Percentiles rank a stretch among this genome's conserved stretches.
Conservation (phyloP, 495 filamentous ascomycete genomes). For the Hypoxylon fuscum region DNA sequence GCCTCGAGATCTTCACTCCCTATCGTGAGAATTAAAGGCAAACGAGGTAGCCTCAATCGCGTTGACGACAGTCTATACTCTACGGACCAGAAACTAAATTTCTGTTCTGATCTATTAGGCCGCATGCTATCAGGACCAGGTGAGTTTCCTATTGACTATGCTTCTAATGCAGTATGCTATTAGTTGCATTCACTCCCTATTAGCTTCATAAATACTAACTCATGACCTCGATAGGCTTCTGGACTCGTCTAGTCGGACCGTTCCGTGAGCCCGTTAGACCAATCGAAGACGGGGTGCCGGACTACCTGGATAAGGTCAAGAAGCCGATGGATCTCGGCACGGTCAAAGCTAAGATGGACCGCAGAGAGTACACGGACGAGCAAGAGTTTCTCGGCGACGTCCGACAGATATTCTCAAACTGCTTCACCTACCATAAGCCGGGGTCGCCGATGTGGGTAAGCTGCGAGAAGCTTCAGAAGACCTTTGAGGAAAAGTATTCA, state of each 20-base stretch:
- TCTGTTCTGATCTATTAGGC: conserved; percentile 60
- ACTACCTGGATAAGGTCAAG: conserved; percentile 58
- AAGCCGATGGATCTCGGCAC: conserved; percentile 60
- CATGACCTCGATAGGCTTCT: conserved; percentile 53
- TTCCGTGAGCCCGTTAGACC: conserved; percentile 60
- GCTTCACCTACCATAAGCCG: conserved; percentile 56
- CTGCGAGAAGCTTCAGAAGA: conserved; percentile 58
- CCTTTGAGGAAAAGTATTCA: conserved; percentile 59
- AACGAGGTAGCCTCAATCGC: conserved; percentile 34
- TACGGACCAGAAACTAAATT: conserved; percentile 57
- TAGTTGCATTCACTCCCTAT: background rate
- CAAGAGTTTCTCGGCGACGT: conserved; percentile 57
- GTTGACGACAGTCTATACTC: conserved; percentile 43
- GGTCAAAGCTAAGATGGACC: conserved; percentile 60
- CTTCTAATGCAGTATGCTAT: background rate
- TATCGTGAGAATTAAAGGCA: conserved; percentile 45
- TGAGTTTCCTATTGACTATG: conserved; percentile 35
- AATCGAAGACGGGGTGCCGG: conserved; percentile 54
- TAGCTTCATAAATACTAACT: conserved; percentile 1
- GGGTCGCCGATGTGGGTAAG: conserved; percentile 54
- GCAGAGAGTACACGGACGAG: conserved; percentile 50
- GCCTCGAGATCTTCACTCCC: conserved; percentile 38
- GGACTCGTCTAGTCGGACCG: conserved; percentile 65
- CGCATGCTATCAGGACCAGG: conserved; percentile 64
- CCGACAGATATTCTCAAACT: conserved; percentile 60